Evolutionary conservation across 1,139 yeast species (phyloP).

Genomic region (Taphrina communis): DNA sequence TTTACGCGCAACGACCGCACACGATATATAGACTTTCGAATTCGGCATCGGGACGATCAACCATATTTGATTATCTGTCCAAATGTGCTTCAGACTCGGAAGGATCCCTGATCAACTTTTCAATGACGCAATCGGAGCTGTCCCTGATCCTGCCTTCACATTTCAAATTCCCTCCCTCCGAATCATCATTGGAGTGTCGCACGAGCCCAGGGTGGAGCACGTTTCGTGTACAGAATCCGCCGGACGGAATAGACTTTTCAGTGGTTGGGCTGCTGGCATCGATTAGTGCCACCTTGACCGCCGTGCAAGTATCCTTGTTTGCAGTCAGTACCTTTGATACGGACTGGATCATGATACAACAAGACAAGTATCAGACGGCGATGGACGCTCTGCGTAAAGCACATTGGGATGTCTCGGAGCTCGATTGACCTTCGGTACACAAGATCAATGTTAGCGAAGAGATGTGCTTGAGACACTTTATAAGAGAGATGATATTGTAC

Average conservation of each 20-base stretch:
- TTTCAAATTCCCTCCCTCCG: neutral
- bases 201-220: neutral
- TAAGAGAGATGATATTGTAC: too few relatives aligned
- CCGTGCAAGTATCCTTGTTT: slow-evolving; percentile 3
- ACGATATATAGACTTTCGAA: slow-evolving; percentile 1
- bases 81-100: neutral
- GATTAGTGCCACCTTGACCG: slow-evolving; percentile 1
- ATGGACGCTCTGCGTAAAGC: neutral
- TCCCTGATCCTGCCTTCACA: slow-evolving; percentile 9
- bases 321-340: slow-evolving; percentile 22
- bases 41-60: neutral
- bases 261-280: slow-evolving; percentile 18
- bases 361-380: slow-evolving; percentile 3
- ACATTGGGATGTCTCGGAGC: slow-evolving; percentile 3
- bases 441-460: too few relatives aligned
- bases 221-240: slow-evolving; percentile 9
- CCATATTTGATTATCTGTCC: neutral
- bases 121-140: slow-evolving; percentile 9
- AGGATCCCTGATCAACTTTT: neutral
- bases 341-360: slow-evolving; percentile 23
- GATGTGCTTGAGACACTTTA: too few relatives aligned
- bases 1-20: slow-evolving; percentile 5
- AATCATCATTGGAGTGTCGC: neutral
- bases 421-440: neutral
- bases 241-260: slow-evolving; percentile 22